These are phyloP conservation scores for Persicaria tinctoria DNA, from an alignment of 148 eudicot genomes.

Conservation along the genomic window DNA sequence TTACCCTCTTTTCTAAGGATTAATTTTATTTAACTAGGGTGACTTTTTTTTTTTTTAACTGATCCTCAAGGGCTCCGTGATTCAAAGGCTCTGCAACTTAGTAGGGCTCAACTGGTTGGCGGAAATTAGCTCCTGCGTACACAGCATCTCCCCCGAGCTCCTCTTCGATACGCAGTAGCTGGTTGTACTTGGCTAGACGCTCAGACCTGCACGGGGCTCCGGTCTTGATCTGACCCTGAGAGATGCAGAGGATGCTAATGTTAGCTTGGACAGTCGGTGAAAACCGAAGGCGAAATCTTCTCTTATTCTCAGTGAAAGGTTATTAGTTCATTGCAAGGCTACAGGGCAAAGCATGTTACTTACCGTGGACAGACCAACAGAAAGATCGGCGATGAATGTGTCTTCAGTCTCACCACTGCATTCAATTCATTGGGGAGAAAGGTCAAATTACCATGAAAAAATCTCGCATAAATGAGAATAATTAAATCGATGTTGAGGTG, in stretches of 20 bases:
- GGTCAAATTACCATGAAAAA: not conserved
- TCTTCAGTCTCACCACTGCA: constrained; percentile 52
- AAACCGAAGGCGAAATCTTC: not conserved
- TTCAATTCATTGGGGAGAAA: not conserved
- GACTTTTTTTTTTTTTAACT: not conserved
- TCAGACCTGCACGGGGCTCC: constrained; percentile 22
- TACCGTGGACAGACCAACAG: constrained; percentile 50
- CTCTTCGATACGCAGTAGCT: constrained; percentile 44
- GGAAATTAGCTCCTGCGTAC: constrained; percentile 35
- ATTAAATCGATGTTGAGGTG: not conserved
- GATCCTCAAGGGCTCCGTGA: not conserved
- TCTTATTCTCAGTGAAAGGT: not conserved
- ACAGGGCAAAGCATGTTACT: not conserved
- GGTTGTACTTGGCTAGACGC: constrained; percentile 22
- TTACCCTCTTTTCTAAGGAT: not conserved
- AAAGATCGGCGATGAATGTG: constrained; percentile 43
- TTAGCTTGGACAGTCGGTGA: not conserved
- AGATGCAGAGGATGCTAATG: not conserved
- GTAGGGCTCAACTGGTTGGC: constrained; percentile 35
- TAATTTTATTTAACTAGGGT: not conserved
- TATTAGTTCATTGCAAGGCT: not conserved
- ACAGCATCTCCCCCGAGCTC: constrained; percentile 34
- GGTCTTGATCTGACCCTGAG: constrained; percentile 20
- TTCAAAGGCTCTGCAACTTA: constrained; percentile 1
- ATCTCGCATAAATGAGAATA: not conserved